Conservation (phyloP, 108 stramenopile species). For the Fragilaria radians region DNA sequence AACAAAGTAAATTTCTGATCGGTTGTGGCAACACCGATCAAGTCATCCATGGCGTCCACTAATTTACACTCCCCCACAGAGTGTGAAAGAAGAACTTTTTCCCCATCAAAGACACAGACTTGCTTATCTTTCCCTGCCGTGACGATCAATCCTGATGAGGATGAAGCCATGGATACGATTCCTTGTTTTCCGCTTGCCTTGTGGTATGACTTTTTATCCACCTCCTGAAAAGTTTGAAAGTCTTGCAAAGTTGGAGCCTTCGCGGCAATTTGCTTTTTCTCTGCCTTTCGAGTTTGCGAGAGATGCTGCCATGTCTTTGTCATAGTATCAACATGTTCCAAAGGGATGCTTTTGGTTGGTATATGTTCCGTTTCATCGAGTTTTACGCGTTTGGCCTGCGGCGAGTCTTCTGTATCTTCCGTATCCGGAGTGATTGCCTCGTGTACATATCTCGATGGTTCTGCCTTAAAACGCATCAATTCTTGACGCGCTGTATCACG, state of each 20-base stretch:
- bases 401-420: not conserved
- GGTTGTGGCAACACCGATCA: constrained; percentile 18
- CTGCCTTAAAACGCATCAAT: constrained; percentile 40
- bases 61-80: constrained; percentile 15
- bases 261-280: constrained; percentile 27
- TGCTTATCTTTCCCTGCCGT: constrained; percentile 73
- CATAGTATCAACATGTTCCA: constrained; percentile 37
- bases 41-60: constrained; percentile 17
- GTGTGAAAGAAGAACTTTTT: constrained; percentile 38
- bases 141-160: constrained; percentile 18
- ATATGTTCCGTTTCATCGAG: not conserved
- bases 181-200: constrained; percentile 51
- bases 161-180: constrained; percentile 13
- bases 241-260: not conserved
- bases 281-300: constrained; percentile 36
- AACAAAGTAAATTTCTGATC: constrained; percentile 15
- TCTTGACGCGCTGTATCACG: constrained; percentile 73
- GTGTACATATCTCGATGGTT: constrained; percentile 4
- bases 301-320: constrained; percentile 44
- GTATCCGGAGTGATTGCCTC: not conserved
- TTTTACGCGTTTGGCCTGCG: not conserved
- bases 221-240: not conserved
- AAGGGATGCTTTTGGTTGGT: constrained; percentile 26
- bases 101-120: constrained; percentile 49
- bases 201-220: constrained; percentile 36